phyloP scores from a whole-genome alignment of 2,329 filamentous ascomycete species.

The Fonsecaea monophora region DNA sequence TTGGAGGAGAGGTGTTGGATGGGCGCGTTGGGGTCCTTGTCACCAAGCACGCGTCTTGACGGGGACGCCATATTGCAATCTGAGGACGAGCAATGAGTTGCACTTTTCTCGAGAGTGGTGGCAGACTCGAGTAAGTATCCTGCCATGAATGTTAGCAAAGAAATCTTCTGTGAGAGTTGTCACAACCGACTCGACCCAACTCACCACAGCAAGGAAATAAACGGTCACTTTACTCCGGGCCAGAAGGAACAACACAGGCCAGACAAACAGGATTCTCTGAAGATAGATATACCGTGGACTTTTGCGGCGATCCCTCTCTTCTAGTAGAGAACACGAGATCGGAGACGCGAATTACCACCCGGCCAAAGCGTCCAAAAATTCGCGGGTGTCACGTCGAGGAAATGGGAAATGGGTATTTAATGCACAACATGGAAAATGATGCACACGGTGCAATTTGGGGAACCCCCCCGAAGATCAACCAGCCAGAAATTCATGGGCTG shows the following conservation, averaged over 20 bases:
- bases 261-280: not conserved
- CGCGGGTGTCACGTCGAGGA: no score
- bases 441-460: no score
- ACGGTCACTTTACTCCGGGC: not conserved
- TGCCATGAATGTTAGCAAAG: not conserved
- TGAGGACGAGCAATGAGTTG: not conserved
- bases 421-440: no score
- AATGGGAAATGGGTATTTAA: no score
- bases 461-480: no score
- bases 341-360: no score
- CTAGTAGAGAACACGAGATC: no score
- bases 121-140: not conserved
- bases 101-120: not conserved
- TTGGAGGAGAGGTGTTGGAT: slow-evolving; percentile 29
- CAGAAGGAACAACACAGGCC: not conserved
- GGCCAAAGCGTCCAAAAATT: no score
- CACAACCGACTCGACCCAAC: not conserved
- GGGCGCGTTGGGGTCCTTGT: slow-evolving; percentile 39
- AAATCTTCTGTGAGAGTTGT: not conserved
- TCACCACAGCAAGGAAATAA: not conserved
- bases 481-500: no score
- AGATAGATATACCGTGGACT: not conserved
- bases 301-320: no score
- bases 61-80: slow-evolving; percentile 29
- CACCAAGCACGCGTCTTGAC: slow-evolving; percentile 37